Conservation (phyloP, 257 asterid species). For the Penstemon newberryi region DNA sequence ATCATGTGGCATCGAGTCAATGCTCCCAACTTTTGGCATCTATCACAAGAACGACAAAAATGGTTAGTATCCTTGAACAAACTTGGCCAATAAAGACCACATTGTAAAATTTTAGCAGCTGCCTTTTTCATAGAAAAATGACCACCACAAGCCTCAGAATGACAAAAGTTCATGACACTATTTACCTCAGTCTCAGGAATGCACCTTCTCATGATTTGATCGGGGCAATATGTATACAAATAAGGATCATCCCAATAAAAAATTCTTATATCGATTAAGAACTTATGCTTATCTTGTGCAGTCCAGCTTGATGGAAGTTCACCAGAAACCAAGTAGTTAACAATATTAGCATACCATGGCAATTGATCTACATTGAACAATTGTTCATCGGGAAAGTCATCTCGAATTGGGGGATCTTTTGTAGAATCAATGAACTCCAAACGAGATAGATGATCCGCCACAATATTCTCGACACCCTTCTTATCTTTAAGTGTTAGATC, state of each 20-base stretch:
- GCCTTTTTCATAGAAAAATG: neutral
- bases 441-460: neutral
- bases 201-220: no score
- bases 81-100: neutral
- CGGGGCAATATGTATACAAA: no score
- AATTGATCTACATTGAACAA: neutral
- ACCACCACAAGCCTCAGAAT: neutral
- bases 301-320: neutral
- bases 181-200: neutral
- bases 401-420: neutral
- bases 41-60: neutral
- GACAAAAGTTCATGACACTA: slow-evolving; percentile 7
- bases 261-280: neutral
- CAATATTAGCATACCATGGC: slow-evolving; percentile 10
- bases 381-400: neutral
- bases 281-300: neutral
- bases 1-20: neutral
- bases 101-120: neutral
- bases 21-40: neutral
- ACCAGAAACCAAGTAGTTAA: neutral
- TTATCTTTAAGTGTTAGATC: neutral
- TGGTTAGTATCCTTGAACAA: neutral
- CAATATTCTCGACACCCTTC: neutral
- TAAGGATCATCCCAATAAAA: no score
- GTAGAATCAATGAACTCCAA: neutral